Evolutionary conservation across 352 stramenopile genomes (phyloP).

Genomic region (Phytopythium litorale): DNA sequence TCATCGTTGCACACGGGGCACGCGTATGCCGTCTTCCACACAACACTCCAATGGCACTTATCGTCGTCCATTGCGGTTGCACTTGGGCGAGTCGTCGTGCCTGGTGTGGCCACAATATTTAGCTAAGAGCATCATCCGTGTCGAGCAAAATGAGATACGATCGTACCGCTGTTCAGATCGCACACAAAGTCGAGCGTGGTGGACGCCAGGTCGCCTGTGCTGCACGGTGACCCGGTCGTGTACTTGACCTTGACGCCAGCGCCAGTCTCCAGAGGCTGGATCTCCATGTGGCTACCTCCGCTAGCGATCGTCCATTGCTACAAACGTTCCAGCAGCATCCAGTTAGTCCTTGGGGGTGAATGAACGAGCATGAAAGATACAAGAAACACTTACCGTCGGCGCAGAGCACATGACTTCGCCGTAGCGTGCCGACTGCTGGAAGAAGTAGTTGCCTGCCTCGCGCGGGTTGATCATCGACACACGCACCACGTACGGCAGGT

Average conservation of each 20-base stretch:
- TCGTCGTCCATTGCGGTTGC: conserved; percentile 34
- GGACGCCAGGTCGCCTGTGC: conserved; percentile 36
- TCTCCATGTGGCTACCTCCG: conserved; percentile 59
- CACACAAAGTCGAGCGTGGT: conserved; percentile 69
- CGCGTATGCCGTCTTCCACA: conserved; percentile 66
- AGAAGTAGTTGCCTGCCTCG: conserved; percentile 61
- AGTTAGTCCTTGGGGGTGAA: conserved; percentile 6
- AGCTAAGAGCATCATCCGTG: not conserved
- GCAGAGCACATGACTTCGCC: conserved; percentile 70
- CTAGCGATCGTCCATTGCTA: conserved; percentile 72
- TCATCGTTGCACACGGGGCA: conserved; percentile 60
- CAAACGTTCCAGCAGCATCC: conserved; percentile 6
- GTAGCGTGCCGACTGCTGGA: conserved; percentile 62
- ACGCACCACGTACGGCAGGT: conserved; percentile 52
- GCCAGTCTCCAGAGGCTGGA: conserved; percentile 49
- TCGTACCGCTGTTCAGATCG: conserved; percentile 55
- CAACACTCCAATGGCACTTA: conserved; percentile 50
- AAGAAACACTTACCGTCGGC: conserved; percentile 37
- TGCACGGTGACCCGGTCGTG: conserved; percentile 45
- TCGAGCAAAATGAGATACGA: not conserved
- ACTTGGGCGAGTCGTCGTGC: conserved; percentile 38
- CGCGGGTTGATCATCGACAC: conserved; percentile 53
- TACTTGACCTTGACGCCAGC: conserved; percentile 56
- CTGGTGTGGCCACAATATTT: conserved; percentile 12
- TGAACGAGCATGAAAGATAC: not conserved